These are phyloP conservation scores for Aspergillus saccharolyticus DNA, from an alignment of 495 filamentous ascomycete genomes.

Conservation along the genomic window DNA sequence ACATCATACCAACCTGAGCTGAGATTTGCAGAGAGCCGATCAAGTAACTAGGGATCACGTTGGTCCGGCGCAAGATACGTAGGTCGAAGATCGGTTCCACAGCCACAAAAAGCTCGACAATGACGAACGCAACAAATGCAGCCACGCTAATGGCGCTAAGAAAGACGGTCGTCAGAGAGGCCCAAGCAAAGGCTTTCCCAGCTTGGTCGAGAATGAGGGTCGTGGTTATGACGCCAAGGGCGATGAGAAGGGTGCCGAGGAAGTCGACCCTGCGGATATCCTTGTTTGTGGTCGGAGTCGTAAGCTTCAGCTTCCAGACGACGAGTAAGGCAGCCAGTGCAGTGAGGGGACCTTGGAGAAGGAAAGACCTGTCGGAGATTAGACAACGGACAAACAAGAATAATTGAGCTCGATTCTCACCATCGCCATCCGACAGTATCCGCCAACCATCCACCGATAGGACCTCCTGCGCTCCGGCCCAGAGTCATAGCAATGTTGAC, in stretches of 20 bases:
- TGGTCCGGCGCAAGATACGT: slow-evolving; percentile 49
- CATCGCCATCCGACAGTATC: slow-evolving; percentile 66
- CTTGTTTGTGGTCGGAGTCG: slow-evolving; percentile 10
- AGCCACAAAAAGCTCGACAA: slow-evolving; percentile 47
- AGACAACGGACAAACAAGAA: background rate
- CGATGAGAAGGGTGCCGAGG: slow-evolving; percentile 48
- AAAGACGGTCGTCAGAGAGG: slow-evolving; percentile 32
- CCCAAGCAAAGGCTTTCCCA: slow-evolving; percentile 54
- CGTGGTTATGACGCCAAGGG: slow-evolving; percentile 40
- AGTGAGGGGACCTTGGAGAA: slow-evolving; percentile 53
- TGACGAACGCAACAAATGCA: slow-evolving; percentile 43
- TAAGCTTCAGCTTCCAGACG: slow-evolving; percentile 42
- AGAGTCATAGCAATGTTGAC: slow-evolving; percentile 60
- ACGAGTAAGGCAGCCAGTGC: slow-evolving; percentile 46
- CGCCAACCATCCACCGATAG: slow-evolving; percentile 58
- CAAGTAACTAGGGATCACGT: slow-evolving; percentile 51
- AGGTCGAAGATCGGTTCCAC: slow-evolving; percentile 60
- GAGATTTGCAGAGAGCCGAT: slow-evolving; percentile 49
- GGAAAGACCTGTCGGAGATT: slow-evolving; percentile 49
- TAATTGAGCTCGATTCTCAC: slow-evolving; percentile 21
- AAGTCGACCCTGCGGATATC: slow-evolving; percentile 53
- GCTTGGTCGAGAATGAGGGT: slow-evolving; percentile 57
- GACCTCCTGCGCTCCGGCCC: slow-evolving; percentile 60
- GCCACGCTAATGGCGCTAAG: slow-evolving; percentile 18
- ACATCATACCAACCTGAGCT: slow-evolving; percentile 52